phyloP scores from a whole-genome alignment of 2,329 filamentous ascomycete genomes.

The Aspergillus eucalypticola region DNA sequence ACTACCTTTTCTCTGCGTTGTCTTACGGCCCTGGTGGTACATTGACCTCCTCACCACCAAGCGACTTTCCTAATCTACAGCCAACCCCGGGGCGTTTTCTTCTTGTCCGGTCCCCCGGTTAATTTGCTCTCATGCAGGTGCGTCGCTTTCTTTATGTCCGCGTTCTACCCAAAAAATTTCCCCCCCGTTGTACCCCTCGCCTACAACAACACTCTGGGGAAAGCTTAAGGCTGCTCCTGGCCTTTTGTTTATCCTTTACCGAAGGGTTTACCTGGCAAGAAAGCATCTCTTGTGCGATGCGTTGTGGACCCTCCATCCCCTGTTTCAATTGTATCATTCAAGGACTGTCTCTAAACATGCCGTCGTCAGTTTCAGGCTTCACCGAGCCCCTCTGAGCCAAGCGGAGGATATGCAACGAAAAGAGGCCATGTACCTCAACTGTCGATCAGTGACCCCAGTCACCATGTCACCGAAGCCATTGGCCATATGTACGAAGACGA shows the following conservation, averaged over 20 bases:
- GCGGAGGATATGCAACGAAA: constrained; percentile 52
- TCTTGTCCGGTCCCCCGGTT: constrained; percentile 26
- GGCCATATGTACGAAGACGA: constrained; percentile 84
- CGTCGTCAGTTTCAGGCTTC: constrained; percentile 38
- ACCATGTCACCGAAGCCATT: constrained; percentile 93
- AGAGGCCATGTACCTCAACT: constrained; percentile 62
- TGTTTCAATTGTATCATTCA: constrained; percentile 1
- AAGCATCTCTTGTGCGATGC: neutral
- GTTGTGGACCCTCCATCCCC: constrained; percentile 1
- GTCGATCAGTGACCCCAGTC: constrained; percentile 81
- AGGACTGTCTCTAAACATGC: constrained; percentile 10
- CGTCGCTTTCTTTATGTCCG: constrained; percentile 30
- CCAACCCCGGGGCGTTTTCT: constrained; percentile 26
- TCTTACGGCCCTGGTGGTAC: constrained; percentile 39
- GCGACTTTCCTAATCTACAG: constrained; percentile 26
- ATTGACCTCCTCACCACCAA: constrained; percentile 35
- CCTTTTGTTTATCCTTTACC: neutral
- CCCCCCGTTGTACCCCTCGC: constrained; percentile 4
- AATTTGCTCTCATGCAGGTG: constrained; percentile 43
- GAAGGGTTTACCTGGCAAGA: neutral
- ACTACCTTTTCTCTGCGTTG: constrained; percentile 30
- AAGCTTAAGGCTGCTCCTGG: neutral
- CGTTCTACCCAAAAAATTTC: constrained; percentile 8
- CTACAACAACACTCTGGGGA: neutral
- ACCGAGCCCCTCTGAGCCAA: constrained; percentile 42